phyloP scores from a whole-genome alignment of 306 rosid species.

The Citrullus amarus region DNA sequence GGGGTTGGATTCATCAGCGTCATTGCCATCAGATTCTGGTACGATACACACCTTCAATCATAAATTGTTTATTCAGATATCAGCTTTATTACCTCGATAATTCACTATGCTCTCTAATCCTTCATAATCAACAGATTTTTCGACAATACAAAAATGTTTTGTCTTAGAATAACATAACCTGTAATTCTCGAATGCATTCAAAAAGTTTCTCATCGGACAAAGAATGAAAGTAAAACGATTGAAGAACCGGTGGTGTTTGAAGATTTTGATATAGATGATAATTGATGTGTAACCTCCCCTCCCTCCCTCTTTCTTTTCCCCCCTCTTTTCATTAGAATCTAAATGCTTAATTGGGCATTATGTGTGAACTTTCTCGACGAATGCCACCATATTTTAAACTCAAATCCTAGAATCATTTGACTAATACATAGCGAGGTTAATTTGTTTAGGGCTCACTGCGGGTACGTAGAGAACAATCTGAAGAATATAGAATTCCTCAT shows the following conservation, averaged over 20 bases:
- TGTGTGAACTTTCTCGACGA: background rate
- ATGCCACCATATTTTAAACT: background rate
- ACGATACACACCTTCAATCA: constrained; percentile 21
- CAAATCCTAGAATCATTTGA: background rate
- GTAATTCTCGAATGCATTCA: background rate
- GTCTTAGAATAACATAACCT: background rate
- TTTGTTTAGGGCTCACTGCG: constrained; percentile 64
- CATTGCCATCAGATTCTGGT: constrained; percentile 80
- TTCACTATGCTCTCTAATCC: background rate
- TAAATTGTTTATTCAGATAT: background rate
- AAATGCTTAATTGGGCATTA: background rate
- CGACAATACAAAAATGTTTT: background rate
- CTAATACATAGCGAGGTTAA: background rate
- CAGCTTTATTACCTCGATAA: background rate
- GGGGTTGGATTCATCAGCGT: constrained; percentile 85
- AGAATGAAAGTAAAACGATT: background rate
- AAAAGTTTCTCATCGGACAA: background rate
- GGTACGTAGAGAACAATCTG: constrained; percentile 27
- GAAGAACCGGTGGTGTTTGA: background rate
- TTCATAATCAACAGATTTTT: background rate
- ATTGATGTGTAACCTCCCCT: no score
- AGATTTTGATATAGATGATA: no score
- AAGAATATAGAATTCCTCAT: constrained; percentile 57
- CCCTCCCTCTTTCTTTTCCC: no score
- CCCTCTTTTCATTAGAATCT: background rate